A percentile compares a stretch with the other conserved stretches of the same genome.
Conservation (phyloP, 441 rosid genomes). For the Cnidoscolus chayamansa region DNA sequence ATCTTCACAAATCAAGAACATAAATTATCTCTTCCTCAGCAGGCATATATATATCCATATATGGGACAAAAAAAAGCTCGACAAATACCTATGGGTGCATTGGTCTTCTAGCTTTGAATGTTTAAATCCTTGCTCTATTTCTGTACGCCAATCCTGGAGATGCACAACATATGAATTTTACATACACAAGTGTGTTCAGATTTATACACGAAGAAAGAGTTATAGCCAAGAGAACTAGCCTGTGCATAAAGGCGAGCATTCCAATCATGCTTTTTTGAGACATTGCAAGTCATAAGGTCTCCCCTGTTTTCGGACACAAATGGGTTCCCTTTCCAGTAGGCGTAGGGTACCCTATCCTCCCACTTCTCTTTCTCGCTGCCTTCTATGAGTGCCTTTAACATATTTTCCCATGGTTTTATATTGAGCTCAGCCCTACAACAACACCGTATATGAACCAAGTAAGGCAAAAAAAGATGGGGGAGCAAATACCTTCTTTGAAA, state of each 20-base stretch:
- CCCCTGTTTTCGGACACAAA: constrained; percentile 33
- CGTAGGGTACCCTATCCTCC: constrained; percentile 49
- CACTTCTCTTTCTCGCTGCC: constrained; percentile 41
- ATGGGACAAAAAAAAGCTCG: too few species aligned
- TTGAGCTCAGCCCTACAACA: constrained; percentile 43
- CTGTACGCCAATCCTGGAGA: constrained; percentile 59
- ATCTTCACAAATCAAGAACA: constrained; percentile 1
- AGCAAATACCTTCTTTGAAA: neutral
- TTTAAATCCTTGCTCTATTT: constrained; percentile 54
- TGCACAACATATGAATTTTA: too few species aligned
- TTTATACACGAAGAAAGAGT: too few species aligned
- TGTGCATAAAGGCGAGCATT: constrained; percentile 39
- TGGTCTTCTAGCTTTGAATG: constrained; percentile 58
- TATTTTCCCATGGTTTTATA: constrained; percentile 44
- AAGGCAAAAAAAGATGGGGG: too few species aligned
- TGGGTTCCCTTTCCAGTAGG: constrained; percentile 68
- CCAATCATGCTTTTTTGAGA: constrained; percentile 46
- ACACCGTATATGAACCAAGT: too few species aligned
- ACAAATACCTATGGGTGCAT: constrained; percentile 58
- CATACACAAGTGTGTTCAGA: too few species aligned
- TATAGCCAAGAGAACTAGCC: constrained; percentile 14
- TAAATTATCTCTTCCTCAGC: neutral
- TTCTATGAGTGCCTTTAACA: constrained; percentile 37
- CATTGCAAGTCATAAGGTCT: constrained; percentile 52
- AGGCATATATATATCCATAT: neutral